These are phyloP conservation scores for Bryopsis sp. DNA, from an alignment of 139 green algal species.

Conservation along the genomic window DNA sequence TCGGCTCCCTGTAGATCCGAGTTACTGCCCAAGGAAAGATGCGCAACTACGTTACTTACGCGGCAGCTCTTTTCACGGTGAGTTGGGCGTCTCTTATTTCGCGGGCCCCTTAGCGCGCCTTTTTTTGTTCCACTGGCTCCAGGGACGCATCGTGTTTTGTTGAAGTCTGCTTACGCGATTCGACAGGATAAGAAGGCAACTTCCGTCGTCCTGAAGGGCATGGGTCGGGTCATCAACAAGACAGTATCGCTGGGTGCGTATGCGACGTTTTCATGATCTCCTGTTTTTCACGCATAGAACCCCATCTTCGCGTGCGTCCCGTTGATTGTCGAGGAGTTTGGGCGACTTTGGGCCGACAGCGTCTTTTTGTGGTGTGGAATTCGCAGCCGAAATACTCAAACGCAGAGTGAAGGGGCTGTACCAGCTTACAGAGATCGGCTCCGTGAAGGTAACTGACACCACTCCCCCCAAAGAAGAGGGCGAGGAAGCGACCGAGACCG, in stretches of 20 bases:
- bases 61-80: slow-evolving; percentile 41
- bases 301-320: too few relatives aligned
- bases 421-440: slow-evolving; percentile 60
- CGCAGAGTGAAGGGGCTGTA: slow-evolving; percentile 65
- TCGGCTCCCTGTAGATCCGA: slow-evolving; percentile 60
- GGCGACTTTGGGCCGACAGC: too few relatives aligned
- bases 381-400: slow-evolving; percentile 80
- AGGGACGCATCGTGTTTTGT: neutral
- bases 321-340: too few relatives aligned
- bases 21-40: slow-evolving; percentile 62
- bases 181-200: slow-evolving; percentile 51
- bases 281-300: too few relatives aligned
- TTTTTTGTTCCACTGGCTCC: too few relatives aligned
- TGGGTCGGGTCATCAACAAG: slow-evolving; percentile 89
- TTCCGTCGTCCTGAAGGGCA: slow-evolving; percentile 68
- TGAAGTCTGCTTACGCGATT: neutral
- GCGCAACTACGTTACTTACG: slow-evolving; percentile 73
- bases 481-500: slow-evolving; percentile 48
- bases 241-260: slow-evolving; percentile 39
- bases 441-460: slow-evolving; percentile 51
- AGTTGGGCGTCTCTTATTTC: neutral
- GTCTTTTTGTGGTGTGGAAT: neutral
- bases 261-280: too few relatives aligned
- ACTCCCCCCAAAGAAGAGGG: slow-evolving; percentile 67
- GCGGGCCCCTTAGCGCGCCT: too few relatives aligned